Base-by-base conservation (phyloP, 768 basidiomycete species). In the Lyophyllum shimeji region DNA sequence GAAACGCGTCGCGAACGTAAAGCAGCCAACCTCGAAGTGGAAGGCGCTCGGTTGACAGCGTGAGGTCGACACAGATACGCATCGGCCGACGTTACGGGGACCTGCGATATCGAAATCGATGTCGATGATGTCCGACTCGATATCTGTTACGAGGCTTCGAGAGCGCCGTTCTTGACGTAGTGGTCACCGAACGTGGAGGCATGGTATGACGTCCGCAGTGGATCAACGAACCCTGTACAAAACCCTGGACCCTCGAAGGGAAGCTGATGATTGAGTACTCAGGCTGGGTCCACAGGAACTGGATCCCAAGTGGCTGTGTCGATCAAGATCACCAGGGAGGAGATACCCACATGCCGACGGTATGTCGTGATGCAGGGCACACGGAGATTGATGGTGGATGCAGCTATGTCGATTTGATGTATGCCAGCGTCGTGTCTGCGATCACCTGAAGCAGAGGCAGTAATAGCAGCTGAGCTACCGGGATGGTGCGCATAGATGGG, bases 311-410 rank as follows among this genome's bases (percentile, higher is more conserved):
- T 62, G 61, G 61, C 61, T 46, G 61, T 62, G 61, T 47, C 54
- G 61, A 62, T 62, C 61, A 50, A 46, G 51, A 60, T 60, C 61
- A 59, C 7, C 15, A 59, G 52, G 57, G 57, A 50, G 51, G 34
- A 52, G 24, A 50, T 34, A 46, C 27, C 23, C 24, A 27, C 31
- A 60, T 60, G 61, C 58, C 58, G 61, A 53, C 58, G 56, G 58
- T 56, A 53, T 6, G 7, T 17, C 15, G 15, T 46, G 46, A 54
- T 42, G 43, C 57, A 58, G 58, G 39, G 44, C 37, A 27, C 29
- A 7, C 39, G 46, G 45, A 53, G 43, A 34, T 27, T 23, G 44
- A 51, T 33, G 4, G n/a, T 15, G 18, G 21, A 33, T 31, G 27
- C 17, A n/a, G 24, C 50, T 25, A 43, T 55, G 24, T 49, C 39